phyloP scores from a whole-genome alignment of 1,284 basidiomycete genomes.

The Trichosporon faecale region DNA sequence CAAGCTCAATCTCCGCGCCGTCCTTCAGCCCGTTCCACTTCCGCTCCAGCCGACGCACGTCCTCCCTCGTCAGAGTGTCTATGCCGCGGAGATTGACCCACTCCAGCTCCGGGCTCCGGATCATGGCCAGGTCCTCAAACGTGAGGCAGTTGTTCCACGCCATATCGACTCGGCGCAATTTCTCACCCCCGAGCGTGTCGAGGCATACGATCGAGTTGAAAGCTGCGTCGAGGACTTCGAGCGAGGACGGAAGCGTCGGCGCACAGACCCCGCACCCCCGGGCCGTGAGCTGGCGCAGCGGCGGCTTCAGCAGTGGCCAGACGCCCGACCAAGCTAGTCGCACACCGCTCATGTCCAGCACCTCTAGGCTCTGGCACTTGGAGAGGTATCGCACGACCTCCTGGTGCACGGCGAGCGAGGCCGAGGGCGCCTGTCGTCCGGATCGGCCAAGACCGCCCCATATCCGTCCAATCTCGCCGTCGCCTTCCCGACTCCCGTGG shows the following conservation, averaged over 20 bases:
- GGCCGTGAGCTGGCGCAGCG: slow-evolving; percentile 14
- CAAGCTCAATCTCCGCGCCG: neutral
- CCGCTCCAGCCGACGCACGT: slow-evolving; percentile 35
- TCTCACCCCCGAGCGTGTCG: slow-evolving; percentile 11
- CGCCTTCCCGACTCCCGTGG: neutral
- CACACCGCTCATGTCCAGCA: slow-evolving; percentile 33
- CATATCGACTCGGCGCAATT: slow-evolving; percentile 32
- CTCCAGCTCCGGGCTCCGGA: slow-evolving; percentile 25
- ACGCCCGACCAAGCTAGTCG: slow-evolving; percentile 25
- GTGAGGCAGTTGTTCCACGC: slow-evolving; percentile 35
- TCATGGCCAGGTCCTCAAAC: neutral
- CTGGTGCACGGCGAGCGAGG: neutral
- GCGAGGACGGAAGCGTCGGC: neutral
- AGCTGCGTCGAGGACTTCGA: neutral
- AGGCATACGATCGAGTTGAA: neutral
- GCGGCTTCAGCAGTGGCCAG: slow-evolving; percentile 7
- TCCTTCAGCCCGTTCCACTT: slow-evolving; percentile 36
- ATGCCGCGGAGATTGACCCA: slow-evolving; percentile 41
- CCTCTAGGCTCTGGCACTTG: slow-evolving; percentile 3
- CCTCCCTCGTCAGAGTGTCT: slow-evolving; percentile 40
- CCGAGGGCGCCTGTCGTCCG: slow-evolving; percentile 21
- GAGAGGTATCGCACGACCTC: neutral
- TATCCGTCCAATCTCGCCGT: neutral
- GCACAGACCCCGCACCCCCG: slow-evolving; percentile 16
- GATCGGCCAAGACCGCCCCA: slow-evolving; percentile 3